Evolutionary conservation across 2,329 filamentous ascomycete species (phyloP), one percentile per base, ranked within the genome.

Genomic region (Plectosphaerella cucumerina): DNA sequence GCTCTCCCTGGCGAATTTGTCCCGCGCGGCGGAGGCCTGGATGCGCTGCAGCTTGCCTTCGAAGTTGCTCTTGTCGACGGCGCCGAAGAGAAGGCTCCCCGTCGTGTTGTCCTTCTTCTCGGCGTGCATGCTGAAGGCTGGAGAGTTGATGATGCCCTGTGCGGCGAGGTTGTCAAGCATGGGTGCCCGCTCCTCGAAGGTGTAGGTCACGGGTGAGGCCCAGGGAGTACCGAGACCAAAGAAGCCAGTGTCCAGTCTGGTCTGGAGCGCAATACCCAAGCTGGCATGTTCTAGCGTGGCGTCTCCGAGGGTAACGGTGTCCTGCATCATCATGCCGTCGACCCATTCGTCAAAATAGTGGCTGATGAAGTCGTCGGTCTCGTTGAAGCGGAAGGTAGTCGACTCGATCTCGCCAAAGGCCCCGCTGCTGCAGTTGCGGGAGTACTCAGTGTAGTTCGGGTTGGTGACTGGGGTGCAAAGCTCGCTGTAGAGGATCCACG

Each of bases 91-190:
- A 3, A 56, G 35, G 22, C 31, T 44, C 5, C 54, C 54, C 2
- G 50, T 44, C 35, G 39, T 26, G 11, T n/a, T 39, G 1, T 44
- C 37, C n/a, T 42, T 23, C 21, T 47, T 45, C 1, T 52, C 72
- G 44, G 82, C 71, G 72, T 85, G 90, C 18, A 91, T 67, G 54
- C 84, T 89, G 69, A 87, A 90, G 4, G 84, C 83, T 57, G 81
- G 80, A 33, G 75, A 76, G 49, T 76, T 74, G 62, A 89, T 88
- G 49, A 78, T 62, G 44, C 79, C 80, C 60, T 88, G 77, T 20
- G 77, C 64, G 20, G 81, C 74, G 62, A 93, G 74, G 56, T 33
- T 14, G 22, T n/a, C 14, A 3, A 66, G 69, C 12, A 46, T 43
- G 35, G 72, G 75, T 41, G 71, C 76, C 22, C 67, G 70, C 54